Evolutionary conservation across 495 filamentous ascomycete genomes (phyloP).

Genomic region (Corynascus novoguineensis): DNA sequence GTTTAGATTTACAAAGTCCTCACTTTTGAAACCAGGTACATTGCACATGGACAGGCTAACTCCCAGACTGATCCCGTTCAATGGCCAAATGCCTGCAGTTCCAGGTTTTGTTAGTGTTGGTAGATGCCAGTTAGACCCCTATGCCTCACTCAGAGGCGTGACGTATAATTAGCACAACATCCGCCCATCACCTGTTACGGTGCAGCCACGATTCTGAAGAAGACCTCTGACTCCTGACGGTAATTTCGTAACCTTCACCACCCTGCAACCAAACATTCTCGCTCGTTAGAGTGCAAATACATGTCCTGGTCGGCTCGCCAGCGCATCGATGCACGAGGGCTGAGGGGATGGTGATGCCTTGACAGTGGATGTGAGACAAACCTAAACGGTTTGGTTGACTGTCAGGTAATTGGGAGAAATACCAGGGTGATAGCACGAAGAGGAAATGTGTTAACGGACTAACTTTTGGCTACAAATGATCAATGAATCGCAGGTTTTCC

Average conservation of each 20-base stretch:
- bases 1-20: too few relatives aligned
- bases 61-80: too few relatives aligned
- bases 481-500: too few relatives aligned
- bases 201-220: constrained; percentile 27
- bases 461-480: too few relatives aligned
- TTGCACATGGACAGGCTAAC: too few relatives aligned
- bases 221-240: constrained; percentile 25
- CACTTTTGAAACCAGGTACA: too few relatives aligned
- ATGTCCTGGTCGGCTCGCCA: constrained; percentile 9
- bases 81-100: background rate
- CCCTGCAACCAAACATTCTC: constrained; percentile 30
- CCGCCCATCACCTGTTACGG: constrained; percentile 21
- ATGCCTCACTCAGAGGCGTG: constrained; percentile 4
- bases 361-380: constrained; percentile 22
- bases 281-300: constrained; percentile 23
- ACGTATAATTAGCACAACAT: constrained; percentile 31
- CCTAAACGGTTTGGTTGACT: constrained; percentile 20
- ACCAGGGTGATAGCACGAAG: too few relatives aligned
- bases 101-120: too few relatives aligned
- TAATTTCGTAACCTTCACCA: constrained; percentile 23
- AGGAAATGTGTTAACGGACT: too few relatives aligned
- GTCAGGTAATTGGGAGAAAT: constrained; percentile 27
- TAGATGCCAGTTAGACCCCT: too few relatives aligned
- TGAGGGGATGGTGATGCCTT: constrained; percentile 24
- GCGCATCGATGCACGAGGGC: constrained; percentile 20